A percentile compares a stretch with the other conserved stretches of the same genome.
phyloP scores from a whole-genome alignment of 257 asterid genomes.

The Salvia rosmarinus region DNA sequence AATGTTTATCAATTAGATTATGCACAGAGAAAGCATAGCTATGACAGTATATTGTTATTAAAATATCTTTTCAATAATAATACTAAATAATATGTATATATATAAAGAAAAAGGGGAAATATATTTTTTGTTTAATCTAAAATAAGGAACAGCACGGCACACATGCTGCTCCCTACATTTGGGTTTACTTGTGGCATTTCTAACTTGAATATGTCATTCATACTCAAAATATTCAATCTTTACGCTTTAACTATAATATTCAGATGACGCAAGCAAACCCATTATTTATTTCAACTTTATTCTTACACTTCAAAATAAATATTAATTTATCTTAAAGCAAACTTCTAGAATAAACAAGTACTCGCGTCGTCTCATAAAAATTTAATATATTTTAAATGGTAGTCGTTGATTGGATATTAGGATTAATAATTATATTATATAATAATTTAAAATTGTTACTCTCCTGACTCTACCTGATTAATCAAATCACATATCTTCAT shows the following conservation, averaged over 20 bases:
- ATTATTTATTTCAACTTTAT: not conserved
- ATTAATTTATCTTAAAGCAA: not conserved
- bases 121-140: no score
- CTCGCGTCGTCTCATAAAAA: not conserved
- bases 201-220: not conserved
- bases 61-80: no score
- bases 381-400: no score
- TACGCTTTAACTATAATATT: not conserved
- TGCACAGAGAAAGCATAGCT: no score
- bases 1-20: no score
- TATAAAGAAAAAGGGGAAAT: no score
- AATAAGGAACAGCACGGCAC: not conserved
- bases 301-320: not conserved
- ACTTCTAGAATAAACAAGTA: not conserved
- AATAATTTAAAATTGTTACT: no score
- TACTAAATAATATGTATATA: no score
- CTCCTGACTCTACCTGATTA: no score
- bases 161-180: not conserved
- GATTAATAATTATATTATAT: not conserved
- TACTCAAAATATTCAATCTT: not conserved
- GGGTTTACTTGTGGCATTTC: not conserved
- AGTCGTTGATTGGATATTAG: no score
- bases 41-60: no score
- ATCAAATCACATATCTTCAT: no score
- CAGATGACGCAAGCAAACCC: constrained; percentile 8